Evolutionary conservation across 2,329 filamentous ascomycete species (phyloP), one percentile per base, ranked within the genome.

Genomic region (Microdochium trichocladiopsis): DNA sequence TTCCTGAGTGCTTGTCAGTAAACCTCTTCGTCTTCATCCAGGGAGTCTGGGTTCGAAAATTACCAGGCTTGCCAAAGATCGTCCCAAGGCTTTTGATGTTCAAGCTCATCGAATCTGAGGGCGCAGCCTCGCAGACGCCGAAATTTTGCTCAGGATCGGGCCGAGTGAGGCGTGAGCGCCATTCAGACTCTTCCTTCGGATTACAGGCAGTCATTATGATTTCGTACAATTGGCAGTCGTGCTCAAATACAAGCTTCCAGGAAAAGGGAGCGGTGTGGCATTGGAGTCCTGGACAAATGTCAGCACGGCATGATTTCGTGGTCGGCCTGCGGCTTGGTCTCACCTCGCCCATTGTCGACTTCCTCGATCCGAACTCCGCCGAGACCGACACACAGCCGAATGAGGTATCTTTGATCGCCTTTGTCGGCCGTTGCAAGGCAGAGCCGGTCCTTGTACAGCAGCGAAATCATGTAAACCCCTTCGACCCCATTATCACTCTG

Each of bases 191-290:
- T 65, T 99, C 93, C 41, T 79, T 82, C 1, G 83, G 75, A 1
- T 87, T 93, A 61, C 91, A 96, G 33, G 91, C 93, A 58, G 88
- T 95, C 71, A 96, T 77, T 41, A 96, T 83, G 16, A 96, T 70
- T 68, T 97, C 93, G 64, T 89, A 93, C 51, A 93, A 74, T 54
- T 88, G 83, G 58, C 87, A 81, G 52, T 87, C 78, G 57, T 82
- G 82, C 64, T 94, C 86, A 62, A 97, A 96, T 2, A 90, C 77
- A 11, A 96, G 63, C 66, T 97, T 99, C 93, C 92, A 97, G 1
- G 91, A 94, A 66, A 89, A 89, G 0, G 88, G 84, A 1, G 89
- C 88, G 2, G 88, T 89, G 57, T 94, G 86, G 62, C 91, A 96
- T 74, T 93, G 90, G 8, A 97, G 66, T 1, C 90, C 91, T 95